Evolutionary conservation across 441 rosid genomes (phyloP), one percentile per base, ranked within the genome.

Genomic region (Euphorbia corollata): DNA sequence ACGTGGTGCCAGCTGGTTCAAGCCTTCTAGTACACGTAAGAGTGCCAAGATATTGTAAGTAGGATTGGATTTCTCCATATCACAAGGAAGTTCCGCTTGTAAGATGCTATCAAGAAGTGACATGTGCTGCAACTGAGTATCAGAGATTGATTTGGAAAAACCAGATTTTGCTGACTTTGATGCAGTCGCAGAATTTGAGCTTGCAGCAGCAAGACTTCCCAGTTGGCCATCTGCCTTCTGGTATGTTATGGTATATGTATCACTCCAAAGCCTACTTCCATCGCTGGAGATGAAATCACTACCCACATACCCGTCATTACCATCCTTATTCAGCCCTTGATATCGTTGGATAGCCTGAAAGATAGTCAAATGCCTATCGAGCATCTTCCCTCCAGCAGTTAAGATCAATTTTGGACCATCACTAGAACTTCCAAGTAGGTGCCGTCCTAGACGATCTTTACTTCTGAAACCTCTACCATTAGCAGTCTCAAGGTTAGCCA

Each of bases 321-420:
- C 97, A 67, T 90, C 98, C 72, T 92, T 97, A 68, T 89, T 90
- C 68, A 81, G 78, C 77, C 86, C 96, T 76, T 85, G 91, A 74
- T 92, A 97, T 50, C 92, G 86, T 64, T 92, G 98, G 58, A 96
- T 86, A 72, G 99, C 99, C 83, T 96, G 99, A 78, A 91, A 96
- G 55, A 96, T 92, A 12, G 99, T 89, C 88, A 91, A 81, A 79
- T 92, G 90, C 84, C 90, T 87, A 77, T 88, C 87, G 48, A 96
- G 89, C 79, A 87, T 97, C 82, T 91, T 96, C 65, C 90, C 97
- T 75, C 96, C 98, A 3, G 85, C 91, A 65, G 92, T 86, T 65
- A 96, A 92, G 59, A 89, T 77, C 51, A 92, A 79, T 77, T 84
- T 92, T 61, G 91, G 89, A 74, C 96, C 89, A 62, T 91, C 97